A percentile compares a stretch with the other conserved stretches of the same genome.
Conservation (phyloP, 2,329 filamentous ascomycete species). For the Hypoxylon sp. region DNA sequence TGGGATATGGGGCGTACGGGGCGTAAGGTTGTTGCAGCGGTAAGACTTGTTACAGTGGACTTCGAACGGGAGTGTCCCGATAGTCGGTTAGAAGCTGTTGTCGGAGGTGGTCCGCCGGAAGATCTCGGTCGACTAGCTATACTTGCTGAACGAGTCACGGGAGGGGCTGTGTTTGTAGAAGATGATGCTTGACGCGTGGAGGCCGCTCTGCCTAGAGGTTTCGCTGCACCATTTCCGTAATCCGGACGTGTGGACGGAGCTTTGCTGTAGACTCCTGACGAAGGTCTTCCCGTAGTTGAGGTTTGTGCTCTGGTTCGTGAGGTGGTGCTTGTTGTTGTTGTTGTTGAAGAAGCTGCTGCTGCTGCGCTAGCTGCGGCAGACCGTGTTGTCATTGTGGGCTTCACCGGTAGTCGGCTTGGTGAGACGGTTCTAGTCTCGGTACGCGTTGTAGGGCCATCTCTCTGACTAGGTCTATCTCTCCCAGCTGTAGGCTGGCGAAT, state of each 20-base stretch:
- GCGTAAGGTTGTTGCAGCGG: slow-evolving; percentile 58
- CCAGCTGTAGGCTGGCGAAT: slow-evolving; percentile 60
- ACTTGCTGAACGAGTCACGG: slow-evolving; percentile 38
- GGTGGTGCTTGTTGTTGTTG: slow-evolving; percentile 39
- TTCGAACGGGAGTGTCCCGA: slow-evolving; percentile 58
- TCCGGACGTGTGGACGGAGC: slow-evolving; percentile 27
- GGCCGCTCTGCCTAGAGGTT: slow-evolving; percentile 48
- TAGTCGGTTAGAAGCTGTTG: slow-evolving; percentile 36
- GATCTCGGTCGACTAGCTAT: slow-evolving; percentile 45
- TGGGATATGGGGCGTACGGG: slow-evolving; percentile 52
- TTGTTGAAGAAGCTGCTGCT: slow-evolving; percentile 37
- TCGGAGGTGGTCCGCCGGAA: slow-evolving; percentile 43
- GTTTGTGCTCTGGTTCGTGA: slow-evolving; percentile 41
- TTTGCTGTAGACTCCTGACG: slow-evolving; percentile 42
- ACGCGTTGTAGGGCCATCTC: slow-evolving; percentile 40
- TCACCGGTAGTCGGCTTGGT: slow-evolving; percentile 67
- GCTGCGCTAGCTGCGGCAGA: slow-evolving; percentile 51
- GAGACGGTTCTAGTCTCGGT: slow-evolving; percentile 58
- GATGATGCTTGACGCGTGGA: slow-evolving; percentile 48
- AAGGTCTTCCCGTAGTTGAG: slow-evolving; percentile 42
- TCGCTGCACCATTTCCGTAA: slow-evolving; percentile 42
- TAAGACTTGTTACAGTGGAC: slow-evolving; percentile 60
- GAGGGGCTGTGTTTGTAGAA: slow-evolving; percentile 41
- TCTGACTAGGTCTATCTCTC: slow-evolving; percentile 37
- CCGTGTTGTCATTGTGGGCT: slow-evolving; percentile 58